These are phyloP conservation scores for Coniferiporia sulphurascens DNA, from an alignment of 1,284 basidiomycete genomes.

Conservation along the genomic window DNA sequence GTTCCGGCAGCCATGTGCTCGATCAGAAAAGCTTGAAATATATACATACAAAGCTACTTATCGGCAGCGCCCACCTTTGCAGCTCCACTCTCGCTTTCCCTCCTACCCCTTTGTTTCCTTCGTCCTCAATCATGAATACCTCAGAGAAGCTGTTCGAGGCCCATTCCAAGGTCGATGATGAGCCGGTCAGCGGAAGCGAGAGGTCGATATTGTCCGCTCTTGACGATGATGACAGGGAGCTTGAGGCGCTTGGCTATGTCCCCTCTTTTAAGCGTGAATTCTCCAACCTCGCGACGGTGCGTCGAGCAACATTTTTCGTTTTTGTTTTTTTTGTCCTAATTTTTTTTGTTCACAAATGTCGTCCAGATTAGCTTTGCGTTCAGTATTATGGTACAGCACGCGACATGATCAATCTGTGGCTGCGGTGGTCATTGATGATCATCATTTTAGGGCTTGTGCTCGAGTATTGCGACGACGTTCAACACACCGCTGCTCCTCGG, in stretches of 20 bases:
- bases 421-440: background rate
- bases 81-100: background rate
- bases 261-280: slow-evolving; percentile 82
- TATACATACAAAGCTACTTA: background rate
- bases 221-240: slow-evolving; percentile 57
- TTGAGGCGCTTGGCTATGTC: slow-evolving; percentile 66
- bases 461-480: slow-evolving; percentile 77
- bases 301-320: slow-evolving; percentile 17
- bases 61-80: background rate
- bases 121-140: slow-evolving; percentile 1
- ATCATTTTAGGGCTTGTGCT: slow-evolving; percentile 61
- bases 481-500: slow-evolving; percentile 73
- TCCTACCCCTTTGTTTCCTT: background rate
- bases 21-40: background rate
- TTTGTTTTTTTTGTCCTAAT: background rate
- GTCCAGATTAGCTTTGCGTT: slow-evolving; percentile 70
- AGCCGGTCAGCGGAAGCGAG: slow-evolving; percentile 1
- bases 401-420: background rate
- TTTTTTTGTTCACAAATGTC: background rate
- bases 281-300: slow-evolving; percentile 70
- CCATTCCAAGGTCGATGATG: background rate
- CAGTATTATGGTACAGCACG: slow-evolving; percentile 59
- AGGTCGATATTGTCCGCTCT: background rate
- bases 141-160: background rate
- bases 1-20: background rate